Conservation (phyloP, 371 early-diverging fungal species). For the Zopfochytrium polystomum region DNA sequence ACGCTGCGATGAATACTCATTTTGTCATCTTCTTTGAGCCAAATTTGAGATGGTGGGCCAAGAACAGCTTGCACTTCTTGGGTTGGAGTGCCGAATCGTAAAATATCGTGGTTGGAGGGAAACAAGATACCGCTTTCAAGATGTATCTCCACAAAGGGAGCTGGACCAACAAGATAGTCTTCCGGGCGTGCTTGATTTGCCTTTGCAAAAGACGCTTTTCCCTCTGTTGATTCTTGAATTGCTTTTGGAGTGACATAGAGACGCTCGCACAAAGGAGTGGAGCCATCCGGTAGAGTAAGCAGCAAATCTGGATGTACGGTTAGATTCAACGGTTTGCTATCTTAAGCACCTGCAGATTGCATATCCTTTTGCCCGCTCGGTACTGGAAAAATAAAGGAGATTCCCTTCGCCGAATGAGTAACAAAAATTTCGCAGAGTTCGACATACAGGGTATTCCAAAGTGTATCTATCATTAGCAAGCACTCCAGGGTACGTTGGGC, state of each 20-base stretch:
- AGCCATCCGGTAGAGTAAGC: slow-evolving; percentile 1
- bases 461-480: neutral
- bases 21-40: neutral
- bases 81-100: neutral
- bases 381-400: slow-evolving; percentile 7
- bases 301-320: slow-evolving; percentile 6
- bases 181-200: neutral
- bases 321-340: neutral
- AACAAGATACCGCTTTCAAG: slow-evolving; percentile 6
- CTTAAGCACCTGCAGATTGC: no score
- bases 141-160: neutral
- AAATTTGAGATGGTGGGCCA: slow-evolving; percentile 1
- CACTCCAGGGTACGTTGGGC: slow-evolving; percentile 14
- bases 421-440: neutral
- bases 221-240: slow-evolving; percentile 2
- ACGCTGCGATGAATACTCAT: neutral
- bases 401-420: neutral
- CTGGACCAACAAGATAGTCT: neutral
- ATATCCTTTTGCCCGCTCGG: neutral
- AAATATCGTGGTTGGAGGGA: neutral
- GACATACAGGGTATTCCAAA: neutral
- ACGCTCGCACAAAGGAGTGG: slow-evolving; percentile 1
- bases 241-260: no score
- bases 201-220: neutral
- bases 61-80: slow-evolving; percentile 1